These are phyloP conservation scores for Vigna hirtella DNA, from an alignment of 306 rosid species.

Conservation along the genomic window DNA sequence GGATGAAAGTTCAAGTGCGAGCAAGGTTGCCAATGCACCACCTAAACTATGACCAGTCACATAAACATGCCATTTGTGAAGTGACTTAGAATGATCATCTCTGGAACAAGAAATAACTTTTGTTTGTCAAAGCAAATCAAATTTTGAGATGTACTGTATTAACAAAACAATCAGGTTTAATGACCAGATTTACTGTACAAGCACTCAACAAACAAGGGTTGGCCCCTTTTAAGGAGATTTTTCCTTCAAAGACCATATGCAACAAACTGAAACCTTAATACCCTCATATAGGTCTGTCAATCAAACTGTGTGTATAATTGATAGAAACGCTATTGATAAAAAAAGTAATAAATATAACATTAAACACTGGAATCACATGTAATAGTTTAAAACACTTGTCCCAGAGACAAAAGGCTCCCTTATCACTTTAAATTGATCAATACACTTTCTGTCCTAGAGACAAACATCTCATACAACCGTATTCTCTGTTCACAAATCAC, in stretches of 20 bases:
- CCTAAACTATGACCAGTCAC: slow-evolving; percentile 98
- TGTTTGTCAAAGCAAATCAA: slow-evolving; percentile 23
- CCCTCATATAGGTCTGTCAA: neutral
- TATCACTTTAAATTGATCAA: too few relatives aligned
- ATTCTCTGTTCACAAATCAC: too few relatives aligned
- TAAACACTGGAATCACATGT: too few relatives aligned
- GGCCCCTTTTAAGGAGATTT: neutral
- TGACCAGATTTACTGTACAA: neutral
- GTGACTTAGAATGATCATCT: slow-evolving; percentile 66
- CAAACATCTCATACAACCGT: too few relatives aligned
- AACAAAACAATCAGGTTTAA: neutral
- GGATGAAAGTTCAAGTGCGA: slow-evolving; percentile 91
- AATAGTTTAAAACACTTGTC: too few relatives aligned
- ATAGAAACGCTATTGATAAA: too few relatives aligned
- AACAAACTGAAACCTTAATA: neutral
- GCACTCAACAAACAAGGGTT: neutral
- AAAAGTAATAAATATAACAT: too few relatives aligned
- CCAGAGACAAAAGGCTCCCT: too few relatives aligned
- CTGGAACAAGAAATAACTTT: slow-evolving; percentile 53
- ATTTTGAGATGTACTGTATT: slow-evolving; percentile 21
- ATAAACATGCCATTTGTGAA: slow-evolving; percentile 82
- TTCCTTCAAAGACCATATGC: neutral
- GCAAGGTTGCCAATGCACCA: slow-evolving; percentile 96
- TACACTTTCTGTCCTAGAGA: too few relatives aligned
- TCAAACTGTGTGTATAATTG: neutral